Base-by-base conservation (phyloP, 176 grass and related monocot species). In the Eragrostis nindensis region DNA sequence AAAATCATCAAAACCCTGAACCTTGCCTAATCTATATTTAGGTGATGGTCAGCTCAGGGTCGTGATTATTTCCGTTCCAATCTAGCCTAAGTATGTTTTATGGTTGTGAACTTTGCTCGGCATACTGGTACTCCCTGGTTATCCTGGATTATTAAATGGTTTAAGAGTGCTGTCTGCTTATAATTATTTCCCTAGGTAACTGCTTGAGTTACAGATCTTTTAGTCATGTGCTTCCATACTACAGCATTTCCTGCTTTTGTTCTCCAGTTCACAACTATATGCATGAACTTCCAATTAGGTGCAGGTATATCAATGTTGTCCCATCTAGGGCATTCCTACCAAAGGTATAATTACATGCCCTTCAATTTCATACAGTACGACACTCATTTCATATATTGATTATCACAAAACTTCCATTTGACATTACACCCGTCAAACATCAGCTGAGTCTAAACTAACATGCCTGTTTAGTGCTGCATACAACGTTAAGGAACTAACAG, bases 1-100 rank as follows among this genome's bases (percentile, higher is more conserved):
- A 29, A 80, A 81, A 38, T 75, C 36, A 64, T 59, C 13, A 39
- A 56, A 78, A 30, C 48, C 64, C 29, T 43, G 18, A 87, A 45
- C 24, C 22, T 46, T 76, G 10, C 56, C n/a, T 29, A 46, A 56
- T 48, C 26, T 29, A 61, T 66, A 26, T 43, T 78, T 41, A 62
- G 48, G 26, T 69, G 56, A 27, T 62, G 12, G 54, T 50, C 72
- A 44, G 32, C 18, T 60, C 43, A 62, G 29, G 21, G 70, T 41
- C 21, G n/a, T 52, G 52, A 68, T 78, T 22, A 62, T 19, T n/a
- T 46, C 11, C 45, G 15, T 70, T 81, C 22, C 68, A 66, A 46
- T 49, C 57, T n/a, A 5, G 11, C 15, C 73, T 21, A 50, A 41
- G 40, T 81, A 14, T 16, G 17, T 68, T 39, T 27, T 29, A n/a